A percentile compares a stretch with the other conserved stretches of the same genome.
Conservation (phyloP, 1,284 basidiomycete species). For the Coniferiporia weirii region DNA sequence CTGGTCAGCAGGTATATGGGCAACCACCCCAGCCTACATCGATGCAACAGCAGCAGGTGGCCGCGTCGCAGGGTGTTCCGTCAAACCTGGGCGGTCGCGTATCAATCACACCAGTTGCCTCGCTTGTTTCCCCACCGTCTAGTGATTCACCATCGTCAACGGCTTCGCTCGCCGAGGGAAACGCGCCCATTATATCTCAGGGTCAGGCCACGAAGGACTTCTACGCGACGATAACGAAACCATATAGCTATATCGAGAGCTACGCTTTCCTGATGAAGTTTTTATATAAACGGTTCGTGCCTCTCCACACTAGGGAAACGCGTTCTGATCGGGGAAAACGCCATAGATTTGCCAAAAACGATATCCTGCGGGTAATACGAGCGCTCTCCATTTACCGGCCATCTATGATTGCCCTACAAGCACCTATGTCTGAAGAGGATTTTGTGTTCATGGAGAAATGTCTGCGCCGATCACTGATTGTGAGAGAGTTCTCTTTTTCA, state of each 20-base stretch:
- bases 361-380: constrained; percentile 90
- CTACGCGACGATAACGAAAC: constrained; percentile 69
- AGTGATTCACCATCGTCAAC: constrained; percentile 13
- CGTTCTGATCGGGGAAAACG: constrained; percentile 13
- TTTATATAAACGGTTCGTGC: constrained; percentile 66
- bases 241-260: constrained; percentile 90
- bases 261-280: constrained; percentile 95
- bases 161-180: constrained; percentile 1
- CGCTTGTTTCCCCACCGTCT: constrained; percentile 17
- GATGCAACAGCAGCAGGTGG: constrained; percentile 7
- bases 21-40: constrained; percentile 1
- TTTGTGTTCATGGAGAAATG: constrained; percentile 94
- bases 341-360: constrained; percentile 88
- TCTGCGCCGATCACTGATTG: constrained; percentile 89
- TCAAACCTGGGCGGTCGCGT: background rate
- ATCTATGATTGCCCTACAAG: constrained; percentile 93
- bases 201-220: constrained; percentile 40
- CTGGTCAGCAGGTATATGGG: constrained; percentile 5
- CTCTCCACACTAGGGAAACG: background rate
- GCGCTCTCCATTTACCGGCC: constrained; percentile 93
- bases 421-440: constrained; percentile 89
- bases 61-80: background rate
- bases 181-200: constrained; percentile 22
- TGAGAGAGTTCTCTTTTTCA: constrained; percentile 33
- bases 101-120: constrained; percentile 3